Evolutionary conservation across 2,329 filamentous ascomycete species (phyloP), one percentile per base, ranked within the genome.

Genomic region (Verticillium alfalfae): DNA sequence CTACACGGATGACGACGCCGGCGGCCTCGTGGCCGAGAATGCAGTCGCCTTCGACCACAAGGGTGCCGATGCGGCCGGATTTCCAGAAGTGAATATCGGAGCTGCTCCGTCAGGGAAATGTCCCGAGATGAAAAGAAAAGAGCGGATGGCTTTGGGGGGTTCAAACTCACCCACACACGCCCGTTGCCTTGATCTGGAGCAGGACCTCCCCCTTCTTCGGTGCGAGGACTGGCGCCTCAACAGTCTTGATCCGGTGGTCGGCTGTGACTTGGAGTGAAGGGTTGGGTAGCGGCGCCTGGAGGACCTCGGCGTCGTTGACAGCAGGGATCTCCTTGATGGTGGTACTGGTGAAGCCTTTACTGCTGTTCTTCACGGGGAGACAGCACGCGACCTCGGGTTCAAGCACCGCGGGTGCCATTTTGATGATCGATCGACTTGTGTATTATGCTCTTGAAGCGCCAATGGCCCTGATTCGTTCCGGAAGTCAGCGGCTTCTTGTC

Each of bases 81-180:
- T 86, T 86, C 87, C 87, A 90, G 66, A 89, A 87, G 70, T 90
- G 87, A 65, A 90, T 82, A 67, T 90, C 87, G 1, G 86, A 89
- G 49, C 83, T 85, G 36, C 16, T 15, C 8, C 34, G 49, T 65
- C 55, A 65, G 63, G 10, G 2, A 3, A 6, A 5, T 10, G 62
- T 38, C 15, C 16, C 5, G 13, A 22, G n/a, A 36, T 37, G 9
- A 2, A 38, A 36, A 36, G 37, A 12, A 2, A 38, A 36, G 34
- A 22, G 10, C 8, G 39, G n/a, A 18, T 3, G 49, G 10, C 22
- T 15, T 34, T 15, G 15, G 18, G 9, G 15, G 7, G 57, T 2
- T 31, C 4, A 37, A 31, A 62, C 73, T 67, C 72, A 86, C 79
- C 87, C 86, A 72, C 87, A 89, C 41, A 89, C 84, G 54, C 86